A percentile compares a stretch with the other conserved stretches of the same genome.
Evolutionary conservation across 768 basidiomycete species (phyloP).

Genomic region (Mycena latifolia): DNA sequence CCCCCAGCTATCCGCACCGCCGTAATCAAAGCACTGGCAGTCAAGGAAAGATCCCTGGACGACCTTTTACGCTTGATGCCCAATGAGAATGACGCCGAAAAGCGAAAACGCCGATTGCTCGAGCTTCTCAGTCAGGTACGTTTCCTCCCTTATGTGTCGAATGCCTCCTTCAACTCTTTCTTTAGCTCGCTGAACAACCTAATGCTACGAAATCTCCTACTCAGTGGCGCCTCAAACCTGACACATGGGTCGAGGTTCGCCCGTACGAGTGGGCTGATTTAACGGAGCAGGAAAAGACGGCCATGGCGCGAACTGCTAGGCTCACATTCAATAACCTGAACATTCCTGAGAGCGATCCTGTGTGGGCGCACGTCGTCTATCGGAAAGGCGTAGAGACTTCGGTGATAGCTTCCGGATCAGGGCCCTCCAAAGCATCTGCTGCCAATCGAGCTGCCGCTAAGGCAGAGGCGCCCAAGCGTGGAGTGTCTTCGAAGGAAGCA

Average conservation of each 20-base stretch:
- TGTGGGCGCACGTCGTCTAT: slow-evolving; percentile 69
- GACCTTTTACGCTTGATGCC: slow-evolving; percentile 49
- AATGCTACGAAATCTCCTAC: slow-evolving; percentile 47
- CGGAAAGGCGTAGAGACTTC: slow-evolving; percentile 36
- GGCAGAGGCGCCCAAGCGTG: slow-evolving; percentile 56
- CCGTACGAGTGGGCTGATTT: slow-evolving; percentile 73
- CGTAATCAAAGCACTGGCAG: slow-evolving; percentile 66
- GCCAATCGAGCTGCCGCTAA: slow-evolving; percentile 32
- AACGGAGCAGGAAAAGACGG: slow-evolving; percentile 58
- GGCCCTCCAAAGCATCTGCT: slow-evolving; percentile 26
- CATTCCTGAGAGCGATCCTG: slow-evolving; percentile 70
- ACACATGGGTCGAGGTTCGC: slow-evolving; percentile 76
- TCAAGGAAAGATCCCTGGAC: slow-evolving; percentile 57
- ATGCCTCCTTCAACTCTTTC: slow-evolving; percentile 1
- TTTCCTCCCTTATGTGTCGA: not conserved
- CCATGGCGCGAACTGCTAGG: slow-evolving; percentile 67
- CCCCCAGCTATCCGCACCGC: slow-evolving; percentile 53
- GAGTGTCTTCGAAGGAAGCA: slow-evolving; percentile 57
- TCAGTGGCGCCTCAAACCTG: slow-evolving; percentile 66
- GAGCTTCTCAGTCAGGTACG: slow-evolving; percentile 28
- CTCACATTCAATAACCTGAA: slow-evolving; percentile 60
- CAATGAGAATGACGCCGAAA: slow-evolving; percentile 12
- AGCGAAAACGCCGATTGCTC: slow-evolving; percentile 18
- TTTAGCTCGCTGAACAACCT: slow-evolving; percentile 65
- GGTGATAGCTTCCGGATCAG: slow-evolving; percentile 19